These are phyloP conservation scores for Gomphus bonarii DNA, from an alignment of 1,284 basidiomycete species.

Conservation along the genomic window DNA sequence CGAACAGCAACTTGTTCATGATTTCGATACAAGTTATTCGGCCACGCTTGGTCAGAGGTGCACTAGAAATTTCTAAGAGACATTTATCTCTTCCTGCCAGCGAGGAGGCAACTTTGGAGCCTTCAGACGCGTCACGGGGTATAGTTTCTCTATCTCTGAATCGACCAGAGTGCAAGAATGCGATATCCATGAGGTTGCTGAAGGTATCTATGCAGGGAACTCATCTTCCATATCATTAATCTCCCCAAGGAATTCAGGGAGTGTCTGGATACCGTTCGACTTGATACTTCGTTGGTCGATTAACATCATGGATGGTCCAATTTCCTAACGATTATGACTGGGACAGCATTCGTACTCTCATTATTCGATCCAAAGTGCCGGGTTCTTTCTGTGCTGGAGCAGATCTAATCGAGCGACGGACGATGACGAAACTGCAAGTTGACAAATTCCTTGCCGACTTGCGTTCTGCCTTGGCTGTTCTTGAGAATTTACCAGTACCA, in stretches of 20 bases:
- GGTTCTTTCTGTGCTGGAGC: conserved; percentile 91
- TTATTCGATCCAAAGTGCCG: conserved; percentile 63
- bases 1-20: background rate
- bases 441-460: conserved; percentile 73
- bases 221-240: conserved; percentile 1
- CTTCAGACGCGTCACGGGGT: conserved; percentile 27
- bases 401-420: conserved; percentile 77
- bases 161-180: conserved; percentile 80
- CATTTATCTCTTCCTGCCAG: background rate
- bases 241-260: conserved; percentile 55
- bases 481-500: conserved; percentile 78
- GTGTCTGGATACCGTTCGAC: conserved; percentile 57
- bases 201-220: conserved; percentile 30
- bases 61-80: background rate
- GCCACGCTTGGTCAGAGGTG: background rate
- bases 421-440: conserved; percentile 71
- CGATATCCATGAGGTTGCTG: conserved; percentile 71
- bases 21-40: background rate
- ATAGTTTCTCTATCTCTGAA: conserved; percentile 67
- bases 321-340: conserved; percentile 6
- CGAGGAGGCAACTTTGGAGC: conserved; percentile 4
- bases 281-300: conserved; percentile 49
- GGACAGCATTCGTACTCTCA: conserved; percentile 61
- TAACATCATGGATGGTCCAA: background rate
- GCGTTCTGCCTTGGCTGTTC: conserved; percentile 58